A percentile compares a stretch with the other conserved stretches of the same genome.
phyloP scores from a whole-genome alignment of 768 basidiomycete species.

The Hericium alpestre region DNA sequence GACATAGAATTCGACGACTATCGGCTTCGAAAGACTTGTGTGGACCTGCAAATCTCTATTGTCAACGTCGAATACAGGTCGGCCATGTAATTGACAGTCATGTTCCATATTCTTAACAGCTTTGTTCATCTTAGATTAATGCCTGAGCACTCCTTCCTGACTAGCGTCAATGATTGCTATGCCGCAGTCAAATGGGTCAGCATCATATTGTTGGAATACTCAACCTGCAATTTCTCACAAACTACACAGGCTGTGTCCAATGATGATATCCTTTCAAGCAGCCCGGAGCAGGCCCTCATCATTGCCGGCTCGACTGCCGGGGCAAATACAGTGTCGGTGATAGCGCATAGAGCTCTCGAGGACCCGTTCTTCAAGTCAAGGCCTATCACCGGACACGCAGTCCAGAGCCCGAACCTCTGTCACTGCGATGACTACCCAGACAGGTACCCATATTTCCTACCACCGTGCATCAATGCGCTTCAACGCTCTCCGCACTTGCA shows the following conservation, averaged over 20 bases:
- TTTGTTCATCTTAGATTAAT: background rate
- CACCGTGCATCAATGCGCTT: no score
- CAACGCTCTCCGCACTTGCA: background rate
- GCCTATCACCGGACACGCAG: background rate
- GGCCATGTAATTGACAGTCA: background rate
- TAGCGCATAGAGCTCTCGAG: background rate
- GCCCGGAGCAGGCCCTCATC: background rate
- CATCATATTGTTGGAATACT: background rate
- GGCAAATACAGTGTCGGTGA: background rate
- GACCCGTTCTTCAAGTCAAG: background rate
- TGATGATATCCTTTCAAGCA: background rate
- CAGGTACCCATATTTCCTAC: no score
- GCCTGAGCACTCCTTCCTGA: conserved; percentile 14
- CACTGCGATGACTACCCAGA: no score
- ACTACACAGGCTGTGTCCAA: background rate
- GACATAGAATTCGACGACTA: conserved; percentile 9
- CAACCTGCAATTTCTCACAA: background rate
- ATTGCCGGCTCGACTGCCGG: background rate
- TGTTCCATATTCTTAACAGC: background rate
- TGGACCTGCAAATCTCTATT: background rate
- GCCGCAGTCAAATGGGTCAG: conserved; percentile 15
- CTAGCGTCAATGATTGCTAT: conserved; percentile 10
- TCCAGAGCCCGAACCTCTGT: no score
- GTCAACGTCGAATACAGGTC: conserved; percentile 9
- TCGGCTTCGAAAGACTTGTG: conserved; percentile 5